Evolutionary conservation across 75 land plant species (phyloP).

Genomic region (Ceratopteris richardii): DNA sequence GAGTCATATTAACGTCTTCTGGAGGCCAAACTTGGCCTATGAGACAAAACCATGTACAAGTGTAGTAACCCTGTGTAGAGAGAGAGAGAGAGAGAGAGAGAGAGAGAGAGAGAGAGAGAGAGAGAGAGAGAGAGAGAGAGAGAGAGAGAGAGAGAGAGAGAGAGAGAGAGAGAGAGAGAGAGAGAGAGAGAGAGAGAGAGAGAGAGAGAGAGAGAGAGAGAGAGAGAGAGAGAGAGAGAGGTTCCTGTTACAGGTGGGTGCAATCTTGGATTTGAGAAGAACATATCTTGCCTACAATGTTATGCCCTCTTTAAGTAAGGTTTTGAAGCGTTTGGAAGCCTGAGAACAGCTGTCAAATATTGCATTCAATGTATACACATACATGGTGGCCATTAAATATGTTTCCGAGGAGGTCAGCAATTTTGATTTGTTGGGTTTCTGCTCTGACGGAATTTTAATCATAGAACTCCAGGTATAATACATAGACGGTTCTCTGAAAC

Average conservation of each 20-base stretch:
- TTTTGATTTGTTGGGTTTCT: no score
- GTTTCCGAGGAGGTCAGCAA: no score
- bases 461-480: no score
- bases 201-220: constrained; percentile 3
- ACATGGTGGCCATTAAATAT: no score
- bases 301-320: constrained; percentile 89
- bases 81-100: no score
- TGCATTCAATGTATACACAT: no score
- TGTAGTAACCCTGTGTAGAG: neutral
- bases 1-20: no score
- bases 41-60: no score
- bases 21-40: no score
- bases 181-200: neutral
- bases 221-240: constrained; percentile 4
- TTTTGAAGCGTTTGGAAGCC: constrained; percentile 39
- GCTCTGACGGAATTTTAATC: no score
- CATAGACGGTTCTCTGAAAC: no score
- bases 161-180: constrained; percentile 8
- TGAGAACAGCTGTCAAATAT: neutral
- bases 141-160: constrained; percentile 1
- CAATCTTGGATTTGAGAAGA: constrained; percentile 90
- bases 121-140: neutral
- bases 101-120: no score
- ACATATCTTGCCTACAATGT: constrained; percentile 98
- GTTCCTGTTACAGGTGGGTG: constrained; percentile 68